These are phyloP conservation scores for Setomelanomma holmii DNA, from an alignment of 2,329 filamentous ascomycete genomes.

Conservation along the genomic window DNA sequence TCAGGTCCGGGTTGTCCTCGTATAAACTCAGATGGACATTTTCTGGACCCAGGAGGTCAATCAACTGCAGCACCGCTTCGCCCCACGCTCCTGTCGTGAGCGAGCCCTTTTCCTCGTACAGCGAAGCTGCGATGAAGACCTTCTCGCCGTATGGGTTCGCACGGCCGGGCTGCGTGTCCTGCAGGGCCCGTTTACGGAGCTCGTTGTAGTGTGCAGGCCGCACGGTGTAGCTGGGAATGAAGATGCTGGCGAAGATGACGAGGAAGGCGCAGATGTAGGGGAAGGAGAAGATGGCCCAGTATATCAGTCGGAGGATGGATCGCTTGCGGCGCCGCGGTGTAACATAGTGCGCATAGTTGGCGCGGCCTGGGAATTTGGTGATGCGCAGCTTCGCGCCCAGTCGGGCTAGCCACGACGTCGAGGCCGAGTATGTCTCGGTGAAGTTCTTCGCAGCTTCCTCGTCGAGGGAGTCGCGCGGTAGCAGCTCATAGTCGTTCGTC, in stretches of 20 bases:
- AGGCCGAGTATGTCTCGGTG: constrained; percentile 17
- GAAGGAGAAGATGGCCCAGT: constrained; percentile 40
- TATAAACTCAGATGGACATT: constrained; percentile 78
- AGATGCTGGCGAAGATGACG: constrained; percentile 54
- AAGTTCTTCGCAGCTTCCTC: constrained; percentile 19
- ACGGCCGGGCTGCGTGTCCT: constrained; percentile 41
- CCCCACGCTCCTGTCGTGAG: constrained; percentile 72
- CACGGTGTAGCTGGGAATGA: constrained; percentile 64
- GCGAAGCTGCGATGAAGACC: constrained; percentile 75
- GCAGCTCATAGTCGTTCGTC: constrained; percentile 42
- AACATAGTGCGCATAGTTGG: constrained; percentile 40
- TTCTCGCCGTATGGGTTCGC: constrained; percentile 67
- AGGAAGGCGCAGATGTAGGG: constrained; percentile 45
- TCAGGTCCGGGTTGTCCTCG: constrained; percentile 70
- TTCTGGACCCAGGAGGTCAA: constrained; percentile 70
- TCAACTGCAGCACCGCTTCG: constrained; percentile 64
- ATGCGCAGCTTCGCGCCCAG: constrained; percentile 21
- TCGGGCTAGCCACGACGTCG: constrained; percentile 35
- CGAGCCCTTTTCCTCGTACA: constrained; percentile 69
- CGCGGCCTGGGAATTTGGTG: constrained; percentile 36
- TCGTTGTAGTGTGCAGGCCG: constrained; percentile 60
- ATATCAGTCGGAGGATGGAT: constrained; percentile 39
- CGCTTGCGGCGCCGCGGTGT: constrained; percentile 43
- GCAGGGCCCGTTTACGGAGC: constrained; percentile 45
- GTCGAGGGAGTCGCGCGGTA: constrained; percentile 41